Evolutionary conservation across 352 stramenopile genomes (phyloP).

Genomic region (Phytophthora brassicae): DNA sequence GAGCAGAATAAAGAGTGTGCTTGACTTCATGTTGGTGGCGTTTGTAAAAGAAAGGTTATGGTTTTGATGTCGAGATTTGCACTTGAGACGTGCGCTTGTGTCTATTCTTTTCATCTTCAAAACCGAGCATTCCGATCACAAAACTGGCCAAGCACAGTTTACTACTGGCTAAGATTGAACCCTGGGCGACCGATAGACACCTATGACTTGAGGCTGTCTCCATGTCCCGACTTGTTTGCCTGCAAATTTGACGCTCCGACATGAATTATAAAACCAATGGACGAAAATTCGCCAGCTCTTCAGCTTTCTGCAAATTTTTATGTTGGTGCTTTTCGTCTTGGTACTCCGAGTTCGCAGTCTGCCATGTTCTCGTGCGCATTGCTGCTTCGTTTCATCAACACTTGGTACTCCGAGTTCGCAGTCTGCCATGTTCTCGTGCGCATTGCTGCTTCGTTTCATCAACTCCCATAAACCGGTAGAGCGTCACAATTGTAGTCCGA

Average conservation of each 20-base stretch:
- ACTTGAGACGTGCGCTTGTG: neutral
- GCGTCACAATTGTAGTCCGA: conserved; percentile 82
- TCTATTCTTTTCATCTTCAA: neutral
- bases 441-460: conserved; percentile 91
- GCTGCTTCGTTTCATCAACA: neutral
- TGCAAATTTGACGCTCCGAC: conserved; percentile 2
- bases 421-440: conserved; percentile 68
- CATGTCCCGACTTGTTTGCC: conserved; percentile 39
- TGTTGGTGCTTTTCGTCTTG: no score
- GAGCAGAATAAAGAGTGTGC: no score
- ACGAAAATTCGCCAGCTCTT: neutral
- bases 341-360: conserved; percentile 21
- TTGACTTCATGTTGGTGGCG: neutral
- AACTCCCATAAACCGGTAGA: conserved; percentile 92
- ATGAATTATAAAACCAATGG: conserved; percentile 2
- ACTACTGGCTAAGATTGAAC: conserved; percentile 79
- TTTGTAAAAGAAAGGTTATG: no score
- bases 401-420: neutral
- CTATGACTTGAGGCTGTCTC: conserved; percentile 51
- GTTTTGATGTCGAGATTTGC: neutral
- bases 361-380: conserved; percentile 74
- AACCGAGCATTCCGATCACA: neutral
- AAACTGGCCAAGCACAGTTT: conserved; percentile 4
- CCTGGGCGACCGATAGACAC: conserved; percentile 78
- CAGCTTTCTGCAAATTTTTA: conserved; percentile 7